Evolutionary conservation across 148 eudicot species (phyloP).

Genomic region (Amaranthus hypochondriacus): DNA sequence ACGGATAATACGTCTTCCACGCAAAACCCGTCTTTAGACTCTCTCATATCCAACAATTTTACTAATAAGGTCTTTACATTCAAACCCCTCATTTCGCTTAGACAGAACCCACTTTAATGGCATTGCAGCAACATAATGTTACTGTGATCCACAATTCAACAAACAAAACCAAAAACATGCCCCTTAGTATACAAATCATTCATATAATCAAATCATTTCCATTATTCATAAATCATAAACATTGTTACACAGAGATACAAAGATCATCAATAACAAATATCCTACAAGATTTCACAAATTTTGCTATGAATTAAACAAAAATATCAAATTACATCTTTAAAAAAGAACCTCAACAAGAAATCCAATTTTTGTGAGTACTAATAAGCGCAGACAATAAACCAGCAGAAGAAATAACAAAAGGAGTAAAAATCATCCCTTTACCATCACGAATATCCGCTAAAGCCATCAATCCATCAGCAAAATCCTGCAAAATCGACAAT

Average conservation of each 20-base stretch:
- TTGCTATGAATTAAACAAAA: neutral
- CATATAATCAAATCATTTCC: neutral
- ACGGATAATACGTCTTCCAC: neutral
- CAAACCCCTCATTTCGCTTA: too few relatives aligned
- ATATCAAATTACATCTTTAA: neutral
- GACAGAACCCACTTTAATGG: too few relatives aligned
- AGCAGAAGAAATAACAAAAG: constrained; percentile 59
- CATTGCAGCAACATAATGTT: too few relatives aligned
- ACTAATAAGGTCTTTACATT: too few relatives aligned
- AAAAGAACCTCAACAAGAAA: constrained; percentile 45
- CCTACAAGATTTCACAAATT: neutral
- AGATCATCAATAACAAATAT: neutral
- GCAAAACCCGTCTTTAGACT: neutral
- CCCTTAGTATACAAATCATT: neutral
- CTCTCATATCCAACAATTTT: too few relatives aligned
- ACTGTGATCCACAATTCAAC: too few relatives aligned
- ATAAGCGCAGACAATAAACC: constrained; percentile 80
- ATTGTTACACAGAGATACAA: neutral
- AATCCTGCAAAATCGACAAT: constrained; percentile 76
- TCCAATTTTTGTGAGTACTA: constrained; percentile 89
- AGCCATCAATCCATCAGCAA: constrained; percentile 90
- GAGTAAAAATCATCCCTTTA: constrained; percentile 50
- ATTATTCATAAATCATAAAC: neutral
- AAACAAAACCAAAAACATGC: too few relatives aligned
- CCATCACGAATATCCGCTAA: constrained; percentile 72